A percentile compares a stretch with the other conserved stretches of the same genome.
Evolutionary conservation across 148 eudicot genomes (phyloP).

Genomic region (Simmondsia chinensis): DNA sequence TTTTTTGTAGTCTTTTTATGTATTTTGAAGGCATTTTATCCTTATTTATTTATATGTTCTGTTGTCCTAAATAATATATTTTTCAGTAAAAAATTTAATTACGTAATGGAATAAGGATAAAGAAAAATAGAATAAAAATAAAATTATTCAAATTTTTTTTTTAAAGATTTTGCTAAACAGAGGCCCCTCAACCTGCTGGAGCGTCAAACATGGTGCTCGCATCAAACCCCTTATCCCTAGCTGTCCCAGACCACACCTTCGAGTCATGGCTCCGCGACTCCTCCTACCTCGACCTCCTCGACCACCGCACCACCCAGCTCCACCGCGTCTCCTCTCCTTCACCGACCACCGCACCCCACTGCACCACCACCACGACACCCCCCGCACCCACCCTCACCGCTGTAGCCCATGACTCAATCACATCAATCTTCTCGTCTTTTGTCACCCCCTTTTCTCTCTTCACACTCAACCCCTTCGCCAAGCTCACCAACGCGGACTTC

Average conservation of each 20-base stretch:
- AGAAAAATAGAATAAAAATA: no score
- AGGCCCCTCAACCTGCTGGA: background rate
- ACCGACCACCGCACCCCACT: constrained; percentile 11
- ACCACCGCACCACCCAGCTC: constrained; percentile 78
- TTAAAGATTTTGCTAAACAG: background rate
- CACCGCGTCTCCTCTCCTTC: constrained; percentile 51
- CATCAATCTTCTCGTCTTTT: constrained; percentile 31
- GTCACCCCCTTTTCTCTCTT: constrained; percentile 52
- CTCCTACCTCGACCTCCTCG: constrained; percentile 80
- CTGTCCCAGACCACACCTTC: constrained; percentile 74
- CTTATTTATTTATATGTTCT: no score
- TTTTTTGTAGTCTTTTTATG: no score
- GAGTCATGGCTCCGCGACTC: constrained; percentile 96
- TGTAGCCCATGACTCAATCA: constrained; percentile 12
- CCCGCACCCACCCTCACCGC: constrained; percentile 21
- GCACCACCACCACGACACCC: constrained; percentile 8
- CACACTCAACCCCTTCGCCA: constrained; percentile 68
- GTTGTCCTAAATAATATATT: no score
- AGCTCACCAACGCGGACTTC: constrained; percentile 56
- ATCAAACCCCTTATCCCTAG: constrained; percentile 68
- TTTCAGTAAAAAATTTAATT: no score
- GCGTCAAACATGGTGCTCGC: constrained; percentile 34
- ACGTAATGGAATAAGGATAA: no score
- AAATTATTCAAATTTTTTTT: no score
- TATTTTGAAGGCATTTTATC: no score